Conservation (phyloP, 768 basidiomycete species). For the Collybia nuda region DNA sequence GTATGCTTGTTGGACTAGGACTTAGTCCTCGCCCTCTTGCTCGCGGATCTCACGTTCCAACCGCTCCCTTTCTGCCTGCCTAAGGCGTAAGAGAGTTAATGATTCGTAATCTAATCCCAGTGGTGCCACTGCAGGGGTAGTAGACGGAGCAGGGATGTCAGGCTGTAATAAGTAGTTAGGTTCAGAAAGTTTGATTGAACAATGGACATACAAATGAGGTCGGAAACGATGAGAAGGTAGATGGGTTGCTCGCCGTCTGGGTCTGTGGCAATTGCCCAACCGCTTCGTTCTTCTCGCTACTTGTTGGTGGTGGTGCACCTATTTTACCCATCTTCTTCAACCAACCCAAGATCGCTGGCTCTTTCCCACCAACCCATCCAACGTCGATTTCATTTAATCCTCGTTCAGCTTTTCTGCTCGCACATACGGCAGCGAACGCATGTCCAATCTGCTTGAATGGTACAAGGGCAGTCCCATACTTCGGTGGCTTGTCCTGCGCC, state of each 20-base stretch:
- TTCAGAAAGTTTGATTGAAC: not conserved
- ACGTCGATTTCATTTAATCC: constrained; percentile 66
- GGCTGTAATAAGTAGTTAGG: constrained; percentile 19
- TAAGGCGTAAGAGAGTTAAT: constrained; percentile 74
- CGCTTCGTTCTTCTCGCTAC: not conserved
- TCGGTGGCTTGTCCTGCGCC: constrained; percentile 54
- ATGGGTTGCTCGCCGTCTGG: constrained; percentile 22
- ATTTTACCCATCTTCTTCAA: constrained; percentile 71
- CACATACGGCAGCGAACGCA: constrained; percentile 76
- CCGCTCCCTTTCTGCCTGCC: constrained; percentile 77
- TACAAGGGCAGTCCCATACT: constrained; percentile 68
- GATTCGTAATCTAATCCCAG: constrained; percentile 74
- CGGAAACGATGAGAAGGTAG: constrained; percentile 65
- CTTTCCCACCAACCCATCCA: constrained; percentile 71
- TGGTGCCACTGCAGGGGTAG: constrained; percentile 17
- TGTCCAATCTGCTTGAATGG: constrained; percentile 76
- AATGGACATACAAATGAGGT: constrained; percentile 45
- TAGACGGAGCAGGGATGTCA: constrained; percentile 24
- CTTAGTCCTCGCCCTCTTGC: constrained; percentile 51
- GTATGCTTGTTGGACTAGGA: not conserved
- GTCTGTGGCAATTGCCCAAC: constrained; percentile 25
- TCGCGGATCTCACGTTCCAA: constrained; percentile 78
- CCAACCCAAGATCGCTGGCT: constrained; percentile 73
- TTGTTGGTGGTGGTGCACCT: constrained; percentile 24
- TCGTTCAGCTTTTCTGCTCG: constrained; percentile 46